A percentile compares a stretch with the other conserved stretches of the same genome.
Conservation (phyloP, 1,139 yeast species). For the Entelexis sorbosivorans region DNA sequence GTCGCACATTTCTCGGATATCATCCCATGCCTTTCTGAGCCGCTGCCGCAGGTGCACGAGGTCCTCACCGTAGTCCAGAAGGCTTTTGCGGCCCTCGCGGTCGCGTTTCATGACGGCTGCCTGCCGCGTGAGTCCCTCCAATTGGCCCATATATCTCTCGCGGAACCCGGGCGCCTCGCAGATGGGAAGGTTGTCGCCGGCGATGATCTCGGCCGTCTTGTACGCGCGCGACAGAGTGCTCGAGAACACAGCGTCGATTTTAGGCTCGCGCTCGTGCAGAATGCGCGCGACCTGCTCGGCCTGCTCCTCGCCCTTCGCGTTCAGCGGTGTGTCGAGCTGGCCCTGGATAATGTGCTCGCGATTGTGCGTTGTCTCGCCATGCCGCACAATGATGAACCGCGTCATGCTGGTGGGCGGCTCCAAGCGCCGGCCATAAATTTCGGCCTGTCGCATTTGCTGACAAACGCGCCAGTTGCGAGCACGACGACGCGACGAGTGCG, state of each 20-base stretch:
- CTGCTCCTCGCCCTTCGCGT: constrained; percentile 51
- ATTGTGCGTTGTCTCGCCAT: constrained; percentile 70
- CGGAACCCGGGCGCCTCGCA: constrained; percentile 37
- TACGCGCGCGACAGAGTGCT: constrained; percentile 29
- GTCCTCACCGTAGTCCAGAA: constrained; percentile 47
- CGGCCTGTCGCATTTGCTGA: no score
- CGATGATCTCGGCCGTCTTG: constrained; percentile 26
- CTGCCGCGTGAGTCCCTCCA: constrained; percentile 59
- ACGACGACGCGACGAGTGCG: no score
- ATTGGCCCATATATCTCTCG: constrained; percentile 71
- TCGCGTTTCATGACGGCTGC: constrained; percentile 47
- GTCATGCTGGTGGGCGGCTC: background rate
- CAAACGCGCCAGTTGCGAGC: no score
- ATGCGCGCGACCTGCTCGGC: constrained; percentile 33
- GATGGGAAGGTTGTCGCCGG: constrained; percentile 26
- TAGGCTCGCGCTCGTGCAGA: constrained; percentile 8
- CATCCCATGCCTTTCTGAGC: constrained; percentile 41
- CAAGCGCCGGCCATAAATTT: no score
- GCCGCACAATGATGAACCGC: constrained; percentile 41
- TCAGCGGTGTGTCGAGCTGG: constrained; percentile 51
- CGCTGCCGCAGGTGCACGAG: constrained; percentile 40
- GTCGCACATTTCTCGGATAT: constrained; percentile 35
- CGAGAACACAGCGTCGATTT: constrained; percentile 27
- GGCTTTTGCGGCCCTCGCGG: constrained; percentile 28
- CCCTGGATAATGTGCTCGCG: constrained; percentile 58